phyloP scores from a whole-genome alignment of 2,329 filamentous ascomycete species.

The Phialophora expanda region DNA sequence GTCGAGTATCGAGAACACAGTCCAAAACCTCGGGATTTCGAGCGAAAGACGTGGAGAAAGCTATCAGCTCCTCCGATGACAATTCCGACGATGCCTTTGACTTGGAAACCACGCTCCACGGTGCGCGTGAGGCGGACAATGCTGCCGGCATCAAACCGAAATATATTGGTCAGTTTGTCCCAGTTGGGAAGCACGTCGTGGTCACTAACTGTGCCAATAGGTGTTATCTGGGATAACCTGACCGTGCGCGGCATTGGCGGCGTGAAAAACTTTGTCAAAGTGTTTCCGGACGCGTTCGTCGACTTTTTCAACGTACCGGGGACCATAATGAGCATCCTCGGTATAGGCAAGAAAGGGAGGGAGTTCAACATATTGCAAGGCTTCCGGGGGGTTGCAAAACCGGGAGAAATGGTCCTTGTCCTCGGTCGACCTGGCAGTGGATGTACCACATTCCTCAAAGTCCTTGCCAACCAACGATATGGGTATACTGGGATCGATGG shows the following conservation, averaged over 20 bases:
- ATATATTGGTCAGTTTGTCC: conserved; percentile 61
- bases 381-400: conserved; percentile 70
- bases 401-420: conserved; percentile 88
- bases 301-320: conserved; percentile 76
- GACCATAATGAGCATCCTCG: conserved; percentile 67
- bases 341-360: conserved; percentile 68
- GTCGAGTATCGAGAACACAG: conserved; percentile 45
- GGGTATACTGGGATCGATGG: conserved; percentile 68
- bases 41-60: conserved; percentile 65
- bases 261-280: conserved; percentile 72
- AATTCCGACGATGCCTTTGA: conserved; percentile 69
- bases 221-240: conserved; percentile 75
- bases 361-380: conserved; percentile 75
- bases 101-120: conserved; percentile 74
- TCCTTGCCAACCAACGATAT: conserved; percentile 69
- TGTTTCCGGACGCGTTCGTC: conserved; percentile 77
- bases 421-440: conserved; percentile 76
- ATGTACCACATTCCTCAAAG: conserved; percentile 72
- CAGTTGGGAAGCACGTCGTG: not conserved
- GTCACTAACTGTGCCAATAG: not conserved
- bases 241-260: conserved; percentile 78
- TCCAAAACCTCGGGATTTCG: conserved; percentile 42
- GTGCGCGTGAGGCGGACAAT: conserved; percentile 71
- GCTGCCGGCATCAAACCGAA: conserved; percentile 81
- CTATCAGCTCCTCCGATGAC: conserved; percentile 48